phyloP scores from a whole-genome alignment of 371 early-diverging fungal species.

The Rhizopus stolonifer region DNA sequence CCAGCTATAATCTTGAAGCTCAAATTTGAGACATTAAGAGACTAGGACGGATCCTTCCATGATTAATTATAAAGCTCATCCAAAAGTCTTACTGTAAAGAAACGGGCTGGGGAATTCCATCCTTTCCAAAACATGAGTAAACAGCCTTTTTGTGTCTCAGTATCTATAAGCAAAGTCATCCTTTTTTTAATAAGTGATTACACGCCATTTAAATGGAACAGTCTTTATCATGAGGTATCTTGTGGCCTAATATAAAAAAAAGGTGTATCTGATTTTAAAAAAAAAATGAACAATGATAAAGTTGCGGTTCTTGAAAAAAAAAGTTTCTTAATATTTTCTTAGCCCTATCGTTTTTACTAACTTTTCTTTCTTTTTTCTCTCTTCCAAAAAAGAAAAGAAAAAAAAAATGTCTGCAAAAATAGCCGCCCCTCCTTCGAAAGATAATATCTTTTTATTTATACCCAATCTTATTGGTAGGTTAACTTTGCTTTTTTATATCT shows the following conservation, averaged over 20 bases:
- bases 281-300: not conserved
- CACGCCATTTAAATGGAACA: too few species aligned
- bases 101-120: too few species aligned
- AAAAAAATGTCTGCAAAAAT: constrained; percentile 17
- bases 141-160: too few species aligned
- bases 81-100: too few species aligned
- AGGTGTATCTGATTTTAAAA: not conserved
- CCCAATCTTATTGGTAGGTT: constrained; percentile 86
- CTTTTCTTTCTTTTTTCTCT: constrained; percentile 9
- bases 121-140: too few species aligned
- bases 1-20: too few species aligned
- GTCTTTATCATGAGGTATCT: too few species aligned
- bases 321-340: constrained; percentile 1
- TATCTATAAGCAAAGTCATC: too few species aligned
- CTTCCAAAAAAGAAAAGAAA: not conserved
- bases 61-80: too few species aligned
- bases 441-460: constrained; percentile 83
- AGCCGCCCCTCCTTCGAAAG: constrained; percentile 18
- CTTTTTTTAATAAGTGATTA: too few species aligned
- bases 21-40: too few species aligned
- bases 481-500: not conserved
- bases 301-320: not conserved
- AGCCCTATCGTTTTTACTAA: constrained; percentile 7
- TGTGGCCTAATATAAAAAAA: not conserved
- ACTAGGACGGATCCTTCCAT: too few species aligned